Conservation (phyloP, 345 rosid genomes). For the Populus simonii region DNA sequence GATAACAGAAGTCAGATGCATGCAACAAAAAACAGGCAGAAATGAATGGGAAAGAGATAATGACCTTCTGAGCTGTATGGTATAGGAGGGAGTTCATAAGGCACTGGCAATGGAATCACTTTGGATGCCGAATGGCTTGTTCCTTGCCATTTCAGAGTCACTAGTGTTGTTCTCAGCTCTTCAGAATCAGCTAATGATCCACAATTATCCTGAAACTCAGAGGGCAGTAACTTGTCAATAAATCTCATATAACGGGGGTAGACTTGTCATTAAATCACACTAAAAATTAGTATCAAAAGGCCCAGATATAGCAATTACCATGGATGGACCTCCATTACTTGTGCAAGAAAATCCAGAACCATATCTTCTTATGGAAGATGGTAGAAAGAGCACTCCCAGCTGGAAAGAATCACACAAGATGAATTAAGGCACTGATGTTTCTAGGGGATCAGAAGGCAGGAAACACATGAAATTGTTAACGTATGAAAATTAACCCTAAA, state of each 20-base stretch:
- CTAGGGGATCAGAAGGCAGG: background rate
- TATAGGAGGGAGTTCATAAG: slow-evolving; percentile 77
- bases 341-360: slow-evolving; percentile 63
- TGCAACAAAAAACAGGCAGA: background rate
- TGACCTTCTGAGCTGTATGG: slow-evolving; percentile 71
- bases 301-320: slow-evolving; percentile 29
- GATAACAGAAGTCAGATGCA: slow-evolving; percentile 3
- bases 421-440: background rate
- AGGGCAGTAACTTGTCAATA: background rate
- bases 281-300: background rate
- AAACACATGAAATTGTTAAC: background rate
- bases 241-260: background rate
- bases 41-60: background rate
- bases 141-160: slow-evolving; percentile 65
- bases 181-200: slow-evolving; percentile 20
- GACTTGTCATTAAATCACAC: background rate
- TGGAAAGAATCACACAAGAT: slow-evolving; percentile 14
- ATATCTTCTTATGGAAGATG: slow-evolving; percentile 29
- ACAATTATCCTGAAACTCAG: slow-evolving; percentile 21
- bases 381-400: slow-evolving; percentile 88
- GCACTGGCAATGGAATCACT: slow-evolving; percentile 63
- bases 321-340: slow-evolving; percentile 14
- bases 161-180: slow-evolving; percentile 41
- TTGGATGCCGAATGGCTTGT: slow-evolving; percentile 32
- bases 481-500: background rate